Base-by-base conservation (phyloP, 768 basidiomycete genomes). In the Suillus brevipes region DNA sequence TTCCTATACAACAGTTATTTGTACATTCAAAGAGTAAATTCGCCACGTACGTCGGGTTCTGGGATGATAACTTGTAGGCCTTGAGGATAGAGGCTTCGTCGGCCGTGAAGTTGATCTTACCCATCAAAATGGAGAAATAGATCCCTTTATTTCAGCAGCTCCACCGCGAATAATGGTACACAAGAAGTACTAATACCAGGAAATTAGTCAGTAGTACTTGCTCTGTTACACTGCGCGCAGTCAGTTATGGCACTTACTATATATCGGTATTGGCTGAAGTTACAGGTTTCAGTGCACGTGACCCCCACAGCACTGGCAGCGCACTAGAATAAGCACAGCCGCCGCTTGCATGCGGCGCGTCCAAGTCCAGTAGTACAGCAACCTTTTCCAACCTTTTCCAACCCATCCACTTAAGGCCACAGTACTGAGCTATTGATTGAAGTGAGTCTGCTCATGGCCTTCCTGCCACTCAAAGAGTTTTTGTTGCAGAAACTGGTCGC, bases 51-150 rank as follows among this genome's bases (percentile, higher is more conserved):
- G 82, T 87, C 42, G 96, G 95, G 45, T 84, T 80, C 49, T 94
- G 79, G 25, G 87, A 87, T 14, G 90, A 89, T 53, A 99, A 84
- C 66, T 89, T 90, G 73, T 99, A 99, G 2, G 92, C 84, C 78
- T 95, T 95, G 64, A 99, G 85, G 49, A 99, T 78, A 13, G 89
- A 78, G 10, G 87, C 91, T 75, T 95, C 93, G 75, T 95, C 94
- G 34, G 89, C 82, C 56, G 88, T 82, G 69, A 92, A 84, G 72
- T 87, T 89, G 64, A 88, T 80, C 69, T 83, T 86, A 36, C 85
- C 84, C 86, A 89, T 89, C 10, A 12, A 12, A n/a, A 55, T 34
- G 6, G 18, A 53, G 18, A 34, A 53, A 2, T 2, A 12, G 31
- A 16, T 16, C 16, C 18, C 34, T 34, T 34, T 34, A 55, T 34